A percentile compares a stretch with the other conserved stretches of the same genome.
These are phyloP conservation scores for Botrytis paeoniae DNA, from an alignment of 2,329 filamentous ascomycete genomes.

Conservation along the genomic window DNA sequence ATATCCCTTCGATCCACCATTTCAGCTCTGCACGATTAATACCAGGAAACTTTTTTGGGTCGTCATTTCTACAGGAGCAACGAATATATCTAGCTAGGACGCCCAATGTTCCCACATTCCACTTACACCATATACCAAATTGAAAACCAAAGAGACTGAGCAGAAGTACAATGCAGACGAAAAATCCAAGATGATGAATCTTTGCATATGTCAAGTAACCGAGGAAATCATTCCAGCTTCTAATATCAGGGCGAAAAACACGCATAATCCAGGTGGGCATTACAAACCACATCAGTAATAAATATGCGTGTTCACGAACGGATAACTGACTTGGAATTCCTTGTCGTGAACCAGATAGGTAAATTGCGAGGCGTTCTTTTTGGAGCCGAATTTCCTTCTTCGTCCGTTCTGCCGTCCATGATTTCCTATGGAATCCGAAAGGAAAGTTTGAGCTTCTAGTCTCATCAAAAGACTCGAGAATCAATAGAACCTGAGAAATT, in stretches of 20 bases:
- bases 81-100: too few species aligned
- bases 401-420: background rate
- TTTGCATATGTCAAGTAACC: background rate
- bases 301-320: accelerated
- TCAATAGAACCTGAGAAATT: background rate
- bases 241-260: background rate
- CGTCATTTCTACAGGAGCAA: too few species aligned
- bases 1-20: background rate
- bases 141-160: accelerated
- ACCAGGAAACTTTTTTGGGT: too few species aligned
- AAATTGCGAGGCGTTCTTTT: background rate
- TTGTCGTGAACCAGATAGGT: background rate
- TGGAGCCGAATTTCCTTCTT: background rate
- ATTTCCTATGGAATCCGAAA: background rate
- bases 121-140: accelerated
- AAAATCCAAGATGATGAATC: background rate
- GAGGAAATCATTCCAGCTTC: background rate
- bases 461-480: background rate
- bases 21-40: background rate
- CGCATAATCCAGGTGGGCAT: too few species aligned
- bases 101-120: too few species aligned
- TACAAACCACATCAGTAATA: too few species aligned
- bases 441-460: background rate
- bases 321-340: background rate
- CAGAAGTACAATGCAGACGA: background rate